A percentile compares a stretch with the other conserved stretches of the same genome.
phyloP scores from a whole-genome alignment of 108 stramenopile species.

The Discostella pseudostelligera region DNA sequence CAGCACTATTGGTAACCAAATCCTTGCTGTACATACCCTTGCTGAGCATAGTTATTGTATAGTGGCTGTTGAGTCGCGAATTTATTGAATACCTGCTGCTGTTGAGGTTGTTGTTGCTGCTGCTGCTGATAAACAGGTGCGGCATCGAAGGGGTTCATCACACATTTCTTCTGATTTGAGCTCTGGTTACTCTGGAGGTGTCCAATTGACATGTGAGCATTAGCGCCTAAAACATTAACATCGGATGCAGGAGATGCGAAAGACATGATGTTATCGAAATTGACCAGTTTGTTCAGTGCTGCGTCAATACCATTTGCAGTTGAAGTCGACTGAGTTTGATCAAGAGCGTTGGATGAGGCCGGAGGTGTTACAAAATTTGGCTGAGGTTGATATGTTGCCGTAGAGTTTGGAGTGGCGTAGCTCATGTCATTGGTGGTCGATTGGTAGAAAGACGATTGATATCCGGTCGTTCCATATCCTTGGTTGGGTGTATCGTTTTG shows the following conservation, averaged over 20 bases:
- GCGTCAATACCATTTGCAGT: conserved; percentile 7
- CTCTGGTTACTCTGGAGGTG: conserved; percentile 11
- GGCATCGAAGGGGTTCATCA: conserved; percentile 32
- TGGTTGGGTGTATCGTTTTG: not conserved
- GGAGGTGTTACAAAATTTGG: conserved; percentile 17
- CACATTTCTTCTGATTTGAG: conserved; percentile 14
- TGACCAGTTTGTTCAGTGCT: conserved; percentile 29
- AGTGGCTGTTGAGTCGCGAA: conserved; percentile 9
- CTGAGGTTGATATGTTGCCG: conserved; percentile 2
- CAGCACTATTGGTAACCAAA: conserved; percentile 3
- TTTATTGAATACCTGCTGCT: conserved; percentile 16
- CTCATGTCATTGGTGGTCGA: not conserved
- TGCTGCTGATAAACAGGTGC: conserved; percentile 8
- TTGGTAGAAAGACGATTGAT: conserved; percentile 1
- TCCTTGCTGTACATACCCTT: conserved; percentile 8
- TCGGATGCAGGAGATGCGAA: conserved; percentile 2
- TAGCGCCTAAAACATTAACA: not conserved
- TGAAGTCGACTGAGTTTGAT: conserved; percentile 5
- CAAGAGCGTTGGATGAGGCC: conserved; percentile 12
- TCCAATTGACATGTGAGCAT: not conserved
- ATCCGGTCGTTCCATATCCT: not conserved
- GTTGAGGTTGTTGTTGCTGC: conserved; percentile 8
- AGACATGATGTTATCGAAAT: conserved; percentile 25
- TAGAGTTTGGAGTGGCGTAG: not conserved
- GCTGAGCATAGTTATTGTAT: conserved; percentile 11